phyloP scores from a whole-genome alignment of 2,329 filamentous ascomycete genomes.

The Ophiostoma ips region DNA sequence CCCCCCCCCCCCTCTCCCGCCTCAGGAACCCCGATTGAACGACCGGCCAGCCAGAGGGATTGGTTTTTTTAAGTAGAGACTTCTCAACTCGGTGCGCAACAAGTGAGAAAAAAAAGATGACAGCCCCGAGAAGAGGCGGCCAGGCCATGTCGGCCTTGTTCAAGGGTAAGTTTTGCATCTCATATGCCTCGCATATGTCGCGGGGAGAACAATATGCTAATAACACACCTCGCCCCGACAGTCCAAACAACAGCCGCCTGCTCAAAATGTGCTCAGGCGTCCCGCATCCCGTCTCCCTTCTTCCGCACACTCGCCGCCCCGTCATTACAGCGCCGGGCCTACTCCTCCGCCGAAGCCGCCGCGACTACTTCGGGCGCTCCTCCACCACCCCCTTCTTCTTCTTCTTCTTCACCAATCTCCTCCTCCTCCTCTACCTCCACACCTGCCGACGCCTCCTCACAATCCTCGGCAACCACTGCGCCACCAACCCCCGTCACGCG shows the following conservation, averaged over 20 bases:
- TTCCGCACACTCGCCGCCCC: neutral
- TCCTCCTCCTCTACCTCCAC: neutral
- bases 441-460: neutral
- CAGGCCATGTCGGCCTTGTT: slow-evolving; percentile 34
- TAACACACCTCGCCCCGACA: neutral
- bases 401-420: neutral
- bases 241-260: slow-evolving; percentile 15
- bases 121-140: slow-evolving; percentile 43
- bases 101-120: slow-evolving; percentile 27
- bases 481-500: slow-evolving; percentile 19
- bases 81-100: too few relatives aligned
- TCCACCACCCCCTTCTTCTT: neutral
- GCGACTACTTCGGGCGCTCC: neutral
- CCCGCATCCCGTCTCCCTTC: neutral
- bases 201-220: too few relatives aligned
- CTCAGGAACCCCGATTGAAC: too few relatives aligned
- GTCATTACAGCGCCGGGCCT: slow-evolving; percentile 3
- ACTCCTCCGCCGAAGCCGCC: slow-evolving; percentile 6
- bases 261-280: slow-evolving; percentile 20
- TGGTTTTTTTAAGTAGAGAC: neutral
- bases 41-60: neutral
- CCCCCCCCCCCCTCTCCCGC: neutral
- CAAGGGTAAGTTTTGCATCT: slow-evolving; percentile 26
- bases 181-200: neutral
- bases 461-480: slow-evolving; percentile 13